phyloP scores from a whole-genome alignment of 2,329 filamentous ascomycete genomes.

The Mycosphaerelloides madeirae region DNA sequence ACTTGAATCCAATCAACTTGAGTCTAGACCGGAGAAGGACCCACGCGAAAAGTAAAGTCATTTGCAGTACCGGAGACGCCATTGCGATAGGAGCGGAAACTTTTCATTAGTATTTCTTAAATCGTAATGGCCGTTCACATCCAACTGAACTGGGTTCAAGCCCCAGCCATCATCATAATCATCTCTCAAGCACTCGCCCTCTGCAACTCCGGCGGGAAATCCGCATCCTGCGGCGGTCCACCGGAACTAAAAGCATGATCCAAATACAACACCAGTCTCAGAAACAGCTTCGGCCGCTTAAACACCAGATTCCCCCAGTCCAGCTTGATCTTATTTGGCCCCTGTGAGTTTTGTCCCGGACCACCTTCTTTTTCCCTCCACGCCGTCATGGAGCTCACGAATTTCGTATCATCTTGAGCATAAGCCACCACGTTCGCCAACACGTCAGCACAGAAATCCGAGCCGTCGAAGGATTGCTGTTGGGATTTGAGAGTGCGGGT shows the following conservation, averaged over 20 bases:
- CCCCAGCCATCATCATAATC: too few relatives aligned
- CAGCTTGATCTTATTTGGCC: constrained; percentile 13
- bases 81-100: too few relatives aligned
- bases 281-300: constrained; percentile 18
- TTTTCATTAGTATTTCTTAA: too few relatives aligned
- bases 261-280: constrained; percentile 19
- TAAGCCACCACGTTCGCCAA: constrained; percentile 19
- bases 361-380: constrained; percentile 11
- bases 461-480: constrained; percentile 20
- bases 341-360: constrained; percentile 3
- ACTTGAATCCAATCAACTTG: too few relatives aligned
- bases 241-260: constrained; percentile 18
- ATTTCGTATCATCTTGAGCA: constrained; percentile 18
- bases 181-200: constrained; percentile 1
- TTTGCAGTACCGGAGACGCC: too few relatives aligned
- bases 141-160: too few relatives aligned
- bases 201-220: constrained; percentile 20
- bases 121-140: too few relatives aligned
- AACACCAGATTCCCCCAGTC: constrained; percentile 22
- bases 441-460: constrained; percentile 20
- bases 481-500: constrained; percentile 17
- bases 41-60: too few relatives aligned
- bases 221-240: constrained; percentile 17
- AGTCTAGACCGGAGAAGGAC: too few relatives aligned
- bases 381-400: constrained; percentile 18